A percentile compares a stretch with the other conserved stretches of the same genome.
These are phyloP conservation scores for Saxophila tyrrhenica DNA, from an alignment of 495 filamentous ascomycete genomes.

Conservation along the genomic window DNA sequence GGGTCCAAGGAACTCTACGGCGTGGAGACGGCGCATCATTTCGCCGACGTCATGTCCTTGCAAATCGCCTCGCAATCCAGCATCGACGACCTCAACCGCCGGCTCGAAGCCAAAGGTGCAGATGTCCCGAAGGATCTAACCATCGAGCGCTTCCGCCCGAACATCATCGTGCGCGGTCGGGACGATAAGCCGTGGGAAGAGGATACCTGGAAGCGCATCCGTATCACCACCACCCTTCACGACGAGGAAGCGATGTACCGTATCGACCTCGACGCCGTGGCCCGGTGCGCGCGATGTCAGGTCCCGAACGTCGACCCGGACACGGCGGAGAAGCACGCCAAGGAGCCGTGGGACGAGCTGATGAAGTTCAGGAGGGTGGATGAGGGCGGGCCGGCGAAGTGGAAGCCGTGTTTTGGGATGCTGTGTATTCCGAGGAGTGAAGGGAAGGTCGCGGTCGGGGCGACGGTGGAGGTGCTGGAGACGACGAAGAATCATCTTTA, in stretches of 20 bases:
- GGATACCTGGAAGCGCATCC: slow-evolving; percentile 31
- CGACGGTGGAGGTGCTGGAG: slow-evolving; percentile 43
- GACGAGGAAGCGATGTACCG: slow-evolving; percentile 9
- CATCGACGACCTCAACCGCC: slow-evolving; percentile 32
- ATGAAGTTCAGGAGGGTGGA: slow-evolving; percentile 32
- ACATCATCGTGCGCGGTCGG: slow-evolving; percentile 29
- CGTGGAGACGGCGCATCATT: slow-evolving; percentile 19
- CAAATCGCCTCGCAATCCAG: slow-evolving; percentile 30
- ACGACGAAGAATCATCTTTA: slow-evolving; percentile 32
- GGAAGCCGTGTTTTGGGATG: slow-evolving; percentile 36
- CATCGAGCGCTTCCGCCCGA: slow-evolving; percentile 37
- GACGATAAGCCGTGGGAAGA: slow-evolving; percentile 30
- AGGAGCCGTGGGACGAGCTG: slow-evolving; percentile 33
- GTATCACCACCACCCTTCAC: slow-evolving; percentile 12
- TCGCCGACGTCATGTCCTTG: slow-evolving; percentile 32
- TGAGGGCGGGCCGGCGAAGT: slow-evolving; percentile 25
- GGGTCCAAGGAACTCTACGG: slow-evolving; percentile 26
- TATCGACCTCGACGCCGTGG: slow-evolving; percentile 33
- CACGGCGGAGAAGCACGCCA: slow-evolving; percentile 30
- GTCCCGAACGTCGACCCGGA: slow-evolving; percentile 35
- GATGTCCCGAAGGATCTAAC: slow-evolving; percentile 13
- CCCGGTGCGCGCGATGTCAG: slow-evolving; percentile 30
- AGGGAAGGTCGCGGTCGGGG: slow-evolving; percentile 42
- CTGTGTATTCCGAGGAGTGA: slow-evolving; percentile 32
- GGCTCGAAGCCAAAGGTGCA: slow-evolving; percentile 18